phyloP scores from a whole-genome alignment of 2,329 filamentous ascomycete genomes.

The Sporothrix globosa region DNA sequence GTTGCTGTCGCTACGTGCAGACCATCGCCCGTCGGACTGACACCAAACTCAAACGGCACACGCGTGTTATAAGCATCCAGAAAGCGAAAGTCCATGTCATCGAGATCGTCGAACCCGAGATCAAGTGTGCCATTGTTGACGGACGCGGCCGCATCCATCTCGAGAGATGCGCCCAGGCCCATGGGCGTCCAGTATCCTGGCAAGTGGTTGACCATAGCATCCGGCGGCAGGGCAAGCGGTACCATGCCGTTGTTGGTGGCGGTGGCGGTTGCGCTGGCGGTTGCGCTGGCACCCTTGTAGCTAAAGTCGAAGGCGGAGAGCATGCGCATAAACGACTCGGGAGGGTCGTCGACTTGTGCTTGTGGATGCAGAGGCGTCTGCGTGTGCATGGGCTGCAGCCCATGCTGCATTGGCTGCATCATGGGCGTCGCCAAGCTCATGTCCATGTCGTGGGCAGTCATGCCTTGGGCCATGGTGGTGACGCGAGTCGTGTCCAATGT shows the following conservation, averaged over 20 bases:
- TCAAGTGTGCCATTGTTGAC: background rate
- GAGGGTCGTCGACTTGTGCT: background rate
- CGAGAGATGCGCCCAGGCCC: background rate
- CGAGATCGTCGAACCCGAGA: background rate
- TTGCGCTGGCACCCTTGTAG: background rate
- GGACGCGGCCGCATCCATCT: background rate
- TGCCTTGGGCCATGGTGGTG: background rate
- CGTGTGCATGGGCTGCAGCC: background rate
- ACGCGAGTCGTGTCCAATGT: background rate
- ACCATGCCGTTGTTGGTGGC: background rate
- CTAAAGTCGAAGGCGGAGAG: background rate
- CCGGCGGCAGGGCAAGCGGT: background rate
- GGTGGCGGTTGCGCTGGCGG: no score
- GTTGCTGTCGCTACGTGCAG: background rate
- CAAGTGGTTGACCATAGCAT: background rate
- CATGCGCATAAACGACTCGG: constrained; percentile 6
- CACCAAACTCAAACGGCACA: constrained; percentile 7
- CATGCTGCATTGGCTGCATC: background rate
- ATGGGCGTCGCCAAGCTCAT: background rate
- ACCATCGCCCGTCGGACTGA: background rate
- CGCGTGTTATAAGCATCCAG: constrained; percentile 2
- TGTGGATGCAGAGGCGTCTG: background rate
- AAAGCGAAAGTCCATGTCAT: constrained; percentile 15
- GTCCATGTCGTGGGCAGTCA: background rate
- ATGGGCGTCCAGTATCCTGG: background rate